Base-by-base conservation (phyloP, 202 grass and related monocot species). In the Alloteropsis angusta region DNA sequence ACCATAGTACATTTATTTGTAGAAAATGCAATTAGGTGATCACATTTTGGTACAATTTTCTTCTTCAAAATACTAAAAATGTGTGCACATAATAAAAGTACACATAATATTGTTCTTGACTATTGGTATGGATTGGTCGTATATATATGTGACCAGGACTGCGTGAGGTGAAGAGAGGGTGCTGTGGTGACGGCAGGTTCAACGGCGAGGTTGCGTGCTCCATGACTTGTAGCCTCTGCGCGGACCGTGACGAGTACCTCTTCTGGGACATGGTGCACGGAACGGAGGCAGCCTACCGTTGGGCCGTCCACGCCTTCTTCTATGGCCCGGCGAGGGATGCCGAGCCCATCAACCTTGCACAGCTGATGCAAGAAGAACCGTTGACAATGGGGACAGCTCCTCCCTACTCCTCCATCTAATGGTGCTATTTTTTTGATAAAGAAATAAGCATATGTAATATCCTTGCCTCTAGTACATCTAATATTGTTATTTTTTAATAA, bases 251-350 rank as follows among this genome's bases (percentile, higher is more conserved):
- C 38, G 35, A 66, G 4, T 87, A 85, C 49, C 30, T 97, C 4
- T 97, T 93, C 64, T 97, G 93, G 93, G 93, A 97, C 74, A 16
- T 8, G 17, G 60, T 86, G 47, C 93, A 97, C 66, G 78, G 71
- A 0, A 93, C 84, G 10, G 66, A 97, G 10, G 84, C 74, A 0
- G 72, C 86, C 0, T 80, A 85, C 59, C 78, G 60, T 37, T n/a
- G 45, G 15, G 79, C 54, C 14, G 84, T 47, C 7, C 22, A 3
- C 0, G 2, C 54, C 4, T 76, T 93, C 50, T 89, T 84, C 77
- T 18, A 75, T 2, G 84, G 84, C 18, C 5, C 65, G 1, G 10
- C 4, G 4, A 65, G 58, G 22, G 81, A 72, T n/a, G 84, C 89
- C 0, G 63, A 71, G 46, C 93, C 93, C 10, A 72, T 91, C 64